phyloP scores from a whole-genome alignment of 176 grass and related monocot genomes.

The Melocanna baccifera region DNA sequence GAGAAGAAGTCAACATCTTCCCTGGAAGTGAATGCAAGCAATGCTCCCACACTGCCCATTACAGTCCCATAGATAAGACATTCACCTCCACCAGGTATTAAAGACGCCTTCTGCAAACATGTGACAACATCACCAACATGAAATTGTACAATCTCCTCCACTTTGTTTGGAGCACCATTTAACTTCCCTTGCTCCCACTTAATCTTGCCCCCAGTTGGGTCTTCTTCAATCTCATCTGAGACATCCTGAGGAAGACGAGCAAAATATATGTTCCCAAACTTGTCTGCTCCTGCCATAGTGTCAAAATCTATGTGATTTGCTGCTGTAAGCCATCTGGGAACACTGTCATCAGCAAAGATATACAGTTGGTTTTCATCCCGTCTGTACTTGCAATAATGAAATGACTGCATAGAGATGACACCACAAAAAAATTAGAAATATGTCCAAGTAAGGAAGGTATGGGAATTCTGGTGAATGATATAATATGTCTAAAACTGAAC shows the following conservation, averaged over 20 bases:
- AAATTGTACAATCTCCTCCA: constrained; percentile 99
- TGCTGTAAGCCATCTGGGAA: constrained; percentile 92
- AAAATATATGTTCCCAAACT: constrained; percentile 98
- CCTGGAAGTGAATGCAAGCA: constrained; percentile 92
- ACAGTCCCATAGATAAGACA: constrained; percentile 93
- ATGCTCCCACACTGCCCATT: constrained; percentile 90
- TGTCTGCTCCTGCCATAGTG: constrained; percentile 95
- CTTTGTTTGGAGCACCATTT: constrained; percentile 95
- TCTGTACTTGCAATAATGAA: constrained; percentile 99
- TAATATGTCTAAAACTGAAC: neutral
- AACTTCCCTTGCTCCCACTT: constrained; percentile 98
- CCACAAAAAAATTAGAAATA: constrained; percentile 38
- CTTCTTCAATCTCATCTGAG: constrained; percentile 98
- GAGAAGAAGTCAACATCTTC: constrained; percentile 99
- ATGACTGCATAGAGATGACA: constrained; percentile 63
- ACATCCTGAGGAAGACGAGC: constrained; percentile 89
- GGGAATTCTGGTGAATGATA: neutral
- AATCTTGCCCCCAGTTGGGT: constrained; percentile 96
- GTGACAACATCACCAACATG: constrained; percentile 97
- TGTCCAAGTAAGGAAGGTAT: neutral
- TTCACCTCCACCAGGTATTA: constrained; percentile 95
- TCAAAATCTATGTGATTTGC: constrained; percentile 99
- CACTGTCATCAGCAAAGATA: constrained; percentile 90
- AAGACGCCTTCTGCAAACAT: constrained; percentile 89
- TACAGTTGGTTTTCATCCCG: constrained; percentile 96